phyloP scores from a whole-genome alignment of 2,329 filamentous ascomycete genomes.

The Cordyceps fumosorosea region DNA sequence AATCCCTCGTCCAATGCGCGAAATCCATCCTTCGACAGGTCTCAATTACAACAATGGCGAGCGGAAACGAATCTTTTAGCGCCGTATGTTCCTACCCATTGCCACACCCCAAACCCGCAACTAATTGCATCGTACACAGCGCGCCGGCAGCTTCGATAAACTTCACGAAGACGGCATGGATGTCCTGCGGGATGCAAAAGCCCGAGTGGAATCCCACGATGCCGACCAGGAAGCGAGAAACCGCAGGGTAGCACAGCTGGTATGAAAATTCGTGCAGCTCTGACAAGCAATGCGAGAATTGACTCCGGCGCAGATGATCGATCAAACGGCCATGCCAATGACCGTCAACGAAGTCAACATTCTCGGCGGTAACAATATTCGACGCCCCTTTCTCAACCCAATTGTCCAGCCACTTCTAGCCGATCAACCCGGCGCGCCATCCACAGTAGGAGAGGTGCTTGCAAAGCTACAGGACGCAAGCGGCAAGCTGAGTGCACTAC shows the following conservation, averaged over 20 bases:
- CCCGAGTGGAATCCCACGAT: constrained; percentile 29
- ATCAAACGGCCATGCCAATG: constrained; percentile 81
- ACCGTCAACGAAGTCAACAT: constrained; percentile 81
- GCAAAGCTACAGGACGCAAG: constrained; percentile 63
- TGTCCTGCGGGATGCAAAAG: constrained; percentile 33
- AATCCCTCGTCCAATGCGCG: not conserved
- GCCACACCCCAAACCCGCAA: not conserved
- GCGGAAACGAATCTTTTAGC: not conserved
- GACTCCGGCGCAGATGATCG: constrained; percentile 34
- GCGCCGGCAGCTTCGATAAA: constrained; percentile 32
- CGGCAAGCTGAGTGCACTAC: constrained; percentile 71
- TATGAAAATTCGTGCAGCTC: constrained; percentile 14
- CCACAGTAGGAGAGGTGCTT: constrained; percentile 75
- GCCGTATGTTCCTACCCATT: constrained; percentile 16
- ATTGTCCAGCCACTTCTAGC: constrained; percentile 73
- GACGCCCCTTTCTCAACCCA: constrained; percentile 73
- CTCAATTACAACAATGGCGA: not conserved
- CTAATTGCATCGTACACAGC: constrained; percentile 19
- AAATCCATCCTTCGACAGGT: not conserved
- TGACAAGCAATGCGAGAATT: not conserved
- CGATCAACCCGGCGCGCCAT: constrained; percentile 57
- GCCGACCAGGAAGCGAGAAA: constrained; percentile 34
- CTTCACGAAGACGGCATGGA: constrained; percentile 32
- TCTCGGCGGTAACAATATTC: constrained; percentile 76
- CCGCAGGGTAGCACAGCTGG: constrained; percentile 32